phyloP scores from a whole-genome alignment of 208 protist species.

The Acanthamoeba sp. region DNA sequence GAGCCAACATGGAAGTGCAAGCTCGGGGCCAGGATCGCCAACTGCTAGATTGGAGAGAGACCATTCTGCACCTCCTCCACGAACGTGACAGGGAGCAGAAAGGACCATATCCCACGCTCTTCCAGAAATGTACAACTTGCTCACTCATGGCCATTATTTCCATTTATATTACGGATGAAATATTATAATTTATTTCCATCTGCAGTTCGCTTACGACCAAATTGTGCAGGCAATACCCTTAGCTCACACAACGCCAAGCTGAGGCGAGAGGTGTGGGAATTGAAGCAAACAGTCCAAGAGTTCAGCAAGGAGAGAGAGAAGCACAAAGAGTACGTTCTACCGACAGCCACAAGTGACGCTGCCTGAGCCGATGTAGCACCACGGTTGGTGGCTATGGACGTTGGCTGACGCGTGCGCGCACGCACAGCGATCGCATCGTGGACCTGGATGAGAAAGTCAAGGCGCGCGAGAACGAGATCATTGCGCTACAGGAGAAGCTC shows the following conservation, averaged over 20 bases:
- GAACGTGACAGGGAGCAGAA: slow-evolving; percentile 9
- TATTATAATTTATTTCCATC: too few relatives aligned
- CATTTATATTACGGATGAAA: neutral
- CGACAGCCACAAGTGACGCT: too few relatives aligned
- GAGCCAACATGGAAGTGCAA: neutral
- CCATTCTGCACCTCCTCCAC: neutral
- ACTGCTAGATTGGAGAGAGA: neutral
- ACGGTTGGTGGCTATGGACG: too few relatives aligned
- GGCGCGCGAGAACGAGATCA: neutral
- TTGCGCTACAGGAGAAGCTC: neutral
- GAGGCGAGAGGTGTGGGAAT: neutral
- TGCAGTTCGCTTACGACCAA: too few relatives aligned
- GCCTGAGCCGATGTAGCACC: too few relatives aligned
- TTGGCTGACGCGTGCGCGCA: neutral
- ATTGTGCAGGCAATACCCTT: neutral
- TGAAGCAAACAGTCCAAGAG: neutral
- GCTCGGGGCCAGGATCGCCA: neutral
- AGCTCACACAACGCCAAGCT: neutral
- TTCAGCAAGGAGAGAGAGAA: slow-evolving; percentile 25
- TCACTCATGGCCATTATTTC: neutral
- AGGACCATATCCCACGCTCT: neutral
- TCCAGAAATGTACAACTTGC: neutral
- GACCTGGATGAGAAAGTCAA: neutral
- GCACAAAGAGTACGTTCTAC: slow-evolving; percentile 18
- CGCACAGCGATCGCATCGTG: neutral